These are phyloP conservation scores for Rhizophlyctis rosea DNA, from an alignment of 192 early-diverging fungal species.

Conservation along the genomic window DNA sequence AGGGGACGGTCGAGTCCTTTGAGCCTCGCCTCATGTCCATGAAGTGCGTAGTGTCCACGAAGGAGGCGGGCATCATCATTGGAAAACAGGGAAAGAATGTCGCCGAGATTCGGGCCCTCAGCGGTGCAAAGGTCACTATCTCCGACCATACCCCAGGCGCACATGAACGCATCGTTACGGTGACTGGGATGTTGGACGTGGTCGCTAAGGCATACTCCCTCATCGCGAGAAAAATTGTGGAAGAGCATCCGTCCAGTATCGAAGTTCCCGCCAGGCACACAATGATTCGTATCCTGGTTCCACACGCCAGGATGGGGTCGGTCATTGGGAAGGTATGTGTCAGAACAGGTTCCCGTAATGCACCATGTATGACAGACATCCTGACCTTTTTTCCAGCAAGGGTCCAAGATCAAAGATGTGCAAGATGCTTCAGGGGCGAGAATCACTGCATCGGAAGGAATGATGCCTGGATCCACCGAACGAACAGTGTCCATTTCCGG, in stretches of 20 bases:
- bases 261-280: constrained; percentile 46
- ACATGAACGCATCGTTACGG: constrained; percentile 67
- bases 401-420: constrained; percentile 90
- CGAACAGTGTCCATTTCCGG: constrained; percentile 87
- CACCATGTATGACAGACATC: too few species aligned
- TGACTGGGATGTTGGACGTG: constrained; percentile 41
- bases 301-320: constrained; percentile 77
- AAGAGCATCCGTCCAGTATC: constrained; percentile 42
- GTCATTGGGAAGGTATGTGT: too few species aligned
- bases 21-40: constrained; percentile 36
- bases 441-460: constrained; percentile 85
- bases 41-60: constrained; percentile 87
- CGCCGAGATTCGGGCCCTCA: constrained; percentile 77
- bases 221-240: constrained; percentile 53
- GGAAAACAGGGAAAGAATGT: constrained; percentile 80
- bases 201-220: constrained; percentile 71
- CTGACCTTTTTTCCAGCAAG: too few species aligned
- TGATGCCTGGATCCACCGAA: constrained; percentile 91
- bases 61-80: constrained; percentile 85
- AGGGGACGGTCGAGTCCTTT: too few species aligned
- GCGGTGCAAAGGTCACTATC: constrained; percentile 89
- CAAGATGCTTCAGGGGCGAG: constrained; percentile 86
- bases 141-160: constrained; percentile 86
- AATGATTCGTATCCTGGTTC: constrained; percentile 83
- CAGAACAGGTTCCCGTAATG: too few species aligned